Evolutionary conservation across 1,284 basidiomycete genomes (phyloP), one percentile per base, ranked within the genome.

Genomic region (Apiotrichum akiyoshidainum): DNA sequence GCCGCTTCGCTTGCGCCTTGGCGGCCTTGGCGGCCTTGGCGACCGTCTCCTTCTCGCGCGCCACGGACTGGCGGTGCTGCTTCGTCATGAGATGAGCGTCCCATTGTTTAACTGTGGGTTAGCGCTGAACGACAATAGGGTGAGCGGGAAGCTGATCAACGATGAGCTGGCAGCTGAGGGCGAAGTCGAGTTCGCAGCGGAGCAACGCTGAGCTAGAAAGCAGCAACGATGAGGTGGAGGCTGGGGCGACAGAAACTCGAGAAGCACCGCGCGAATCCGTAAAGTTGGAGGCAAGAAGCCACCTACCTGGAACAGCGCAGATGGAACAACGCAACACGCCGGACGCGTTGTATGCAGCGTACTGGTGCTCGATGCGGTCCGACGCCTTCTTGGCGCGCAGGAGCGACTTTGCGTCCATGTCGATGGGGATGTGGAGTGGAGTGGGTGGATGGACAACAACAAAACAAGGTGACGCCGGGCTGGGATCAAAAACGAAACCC

Each of bases 71-170:
- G 19, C 75, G 69, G 59, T 79, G 78, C 61, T 76, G 74, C 64
- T 79, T 78, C 11, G 77, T 77, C 39, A 76, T 54, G 14, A 76
- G 55, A 60, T 79, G 78, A 2, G 77, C 75, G 52, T 78, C 75
- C 77, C 77, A 79, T 55, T 78, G 73, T 55, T 74, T 74, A 1
- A 77, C 78, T 78, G 58, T 16, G 37, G 5, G 52, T 46, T 16
- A 52, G 17, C 37, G 3, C 7, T 31, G 26, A 31, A 31, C 26
- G 26, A 31, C 7, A 31, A 7, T 7, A 4, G 26, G 26, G 7
- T 31, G 26, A 31, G 26, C 26, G 3, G 26, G 26, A 31, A 31
- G 26, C 26, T 31, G 26, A 31, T 31, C 26, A 31, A 31, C 26
- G 26, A 31, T 31, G 26, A 3, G 26, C 26, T 31, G 7, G 26